Base-by-base conservation (phyloP, 116 monocot species). In the Cymodocea nodosa region DNA sequence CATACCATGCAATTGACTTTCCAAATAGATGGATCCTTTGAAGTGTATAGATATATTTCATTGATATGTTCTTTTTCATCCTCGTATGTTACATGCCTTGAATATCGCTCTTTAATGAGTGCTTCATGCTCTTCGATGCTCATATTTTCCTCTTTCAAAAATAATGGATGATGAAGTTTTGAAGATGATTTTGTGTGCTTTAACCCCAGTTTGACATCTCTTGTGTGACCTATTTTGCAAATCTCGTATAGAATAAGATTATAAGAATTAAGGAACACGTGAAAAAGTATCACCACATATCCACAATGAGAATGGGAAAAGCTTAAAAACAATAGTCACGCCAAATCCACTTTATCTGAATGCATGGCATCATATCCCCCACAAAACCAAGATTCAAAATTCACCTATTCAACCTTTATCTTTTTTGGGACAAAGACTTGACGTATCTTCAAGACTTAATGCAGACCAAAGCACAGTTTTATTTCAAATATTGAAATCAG, bases 61-160 rank as follows among this genome's bases (percentile, higher is more conserved):
- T 73, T 71, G 23, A 15, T 22, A 64, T 74, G 72, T 71, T 83
- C 78, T 63, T 24, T 51, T 60, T 81, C 79, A 25, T 78, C 81
- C 71, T 77, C 73, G 57, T 78, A 72, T 49, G 55, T 63, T 20
- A 79, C 76, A 75, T 72, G 70, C 44, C 68, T 68, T 18, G 85
- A 85, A 54, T 90, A 90, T 23, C 81, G 74, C 16, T 87, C 64
- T 57, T 56, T 87, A 18, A 87, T 72, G 52, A 85, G 56, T 59
- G 73, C 83, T 70, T 90, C 90, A 48, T 90, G 74, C 71, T 95
- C 90, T 68, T 90, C 87, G 59, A 79, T 82, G 54, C 79, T 87
- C 63, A 90, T 50, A 55, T 90, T 85, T 73, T 90, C 91, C 71
- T 87, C 87, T 77, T 97, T 97, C 49, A 87, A 51, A 44, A 85